Base-by-base conservation (phyloP, 768 basidiomycete genomes). In the Butyriboletus loyo region DNA sequence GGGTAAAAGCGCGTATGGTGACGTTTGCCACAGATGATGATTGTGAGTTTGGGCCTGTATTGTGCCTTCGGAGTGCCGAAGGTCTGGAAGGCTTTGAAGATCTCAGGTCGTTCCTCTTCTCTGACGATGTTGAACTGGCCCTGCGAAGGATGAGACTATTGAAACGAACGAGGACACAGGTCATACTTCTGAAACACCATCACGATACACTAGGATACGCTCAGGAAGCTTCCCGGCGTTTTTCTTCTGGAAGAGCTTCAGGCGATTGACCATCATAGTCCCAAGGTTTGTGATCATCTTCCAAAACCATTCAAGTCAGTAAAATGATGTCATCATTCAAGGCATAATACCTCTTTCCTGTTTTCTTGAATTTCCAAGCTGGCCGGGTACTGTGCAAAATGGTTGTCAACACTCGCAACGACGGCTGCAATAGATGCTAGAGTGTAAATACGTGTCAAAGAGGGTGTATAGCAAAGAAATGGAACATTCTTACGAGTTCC, bases 181-280 rank as follows among this genome's bases (percentile, higher is more conserved):
- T 39, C 70, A 32, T 46, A 86, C 88, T 72, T 91, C 89, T 3
- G 88, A 89, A 27, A 92, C 88, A 44, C 90, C 90, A 64, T 92
- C 90, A 8, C 80, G 73, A 59, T 79, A 82, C n/a, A 82, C 75
- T n/a, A 82, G 50, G 43, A 82, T 53, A 19, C 81, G 75, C 5
- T 64, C 56, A 4, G 80, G 80, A 19, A 82, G 69, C 21, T 45
- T 60, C 10, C 66, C 68, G 2, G 46, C 60, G 45, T 70, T 76
- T 47, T 56, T 71, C 25, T 50, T 56, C 37, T 68, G 58, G 69
- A 71, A 83, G n/a, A 71, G 62, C 17, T 66, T 59, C 22, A 82
- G 56, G 21, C 80, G 71, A 38, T 74, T 76, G 14, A 72, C 53
- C 73, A 83, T 78, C 81, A 82, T 83, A 7, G 59, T 54, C 22